Base-by-base conservation (phyloP, 805 yeast genomes). In the Ascoidea tarda region DNA sequence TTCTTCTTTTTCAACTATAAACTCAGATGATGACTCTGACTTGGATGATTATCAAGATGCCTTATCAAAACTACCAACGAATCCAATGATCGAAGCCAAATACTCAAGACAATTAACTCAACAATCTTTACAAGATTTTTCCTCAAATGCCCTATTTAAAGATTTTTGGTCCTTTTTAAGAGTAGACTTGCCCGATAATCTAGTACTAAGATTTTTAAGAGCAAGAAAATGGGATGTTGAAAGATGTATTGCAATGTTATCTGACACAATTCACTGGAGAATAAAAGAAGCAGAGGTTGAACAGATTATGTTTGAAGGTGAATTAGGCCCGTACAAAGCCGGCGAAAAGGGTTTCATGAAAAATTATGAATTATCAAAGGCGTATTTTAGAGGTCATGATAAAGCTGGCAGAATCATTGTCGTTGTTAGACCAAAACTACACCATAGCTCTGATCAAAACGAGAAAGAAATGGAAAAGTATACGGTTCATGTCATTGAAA, bases 211-310 rank as follows among this genome's bases (percentile, higher is more conserved):
- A 60, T 90, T 84, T 61, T 67, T 87, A 32, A 75, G 96, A 59
- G 96, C 96, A 46, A 81, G 96, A 68, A 88, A 88, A 68, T 88
- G 88, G 82, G 79, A 84, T 58, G 73, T 81, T 28, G 82, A 79
- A 59, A 78, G 81, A 61, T 74, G 88, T 0, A 63, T 86, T 53
- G 70, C 71, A 21, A 88, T 89, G 95, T 62, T 87, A 50, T 73
- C 82, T n/a, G 72, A 76, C 56, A 82, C 95, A 5, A 64, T 87
- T 58, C 72, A 76, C 56, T 90, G 96, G 96, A 79, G 97, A 63
- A 57, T 70, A 14, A 72, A 74, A 47, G 84, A 78, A 56, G 73
- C 74, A 53, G 70, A 78, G 6, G 80, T 82, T 33, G 88, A 87
- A 60, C 68, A 75, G 14, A 63, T 87, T 57, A 60, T 87, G n/a